A percentile compares a stretch with the other conserved stretches of the same genome.
phyloP scores from a whole-genome alignment of 2,329 filamentous ascomycete species.

The Purpureocillium takamizusanense region DNA sequence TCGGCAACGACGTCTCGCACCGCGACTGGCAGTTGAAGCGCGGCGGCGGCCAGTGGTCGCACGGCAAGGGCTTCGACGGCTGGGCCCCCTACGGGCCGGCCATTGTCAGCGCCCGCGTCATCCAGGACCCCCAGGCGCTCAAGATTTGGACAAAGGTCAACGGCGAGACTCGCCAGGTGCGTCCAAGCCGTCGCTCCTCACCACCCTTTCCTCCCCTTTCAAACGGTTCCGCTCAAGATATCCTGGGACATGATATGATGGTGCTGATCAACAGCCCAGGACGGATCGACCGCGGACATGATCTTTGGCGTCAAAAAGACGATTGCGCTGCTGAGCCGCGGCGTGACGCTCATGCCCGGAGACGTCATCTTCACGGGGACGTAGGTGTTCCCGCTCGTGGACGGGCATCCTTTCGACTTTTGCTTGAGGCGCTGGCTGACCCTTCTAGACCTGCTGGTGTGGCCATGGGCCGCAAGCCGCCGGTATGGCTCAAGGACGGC shows the following conservation, averaged over 20 bases:
- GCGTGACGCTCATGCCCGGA: constrained; percentile 53
- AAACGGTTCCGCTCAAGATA: no score
- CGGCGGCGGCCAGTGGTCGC: constrained; percentile 60
- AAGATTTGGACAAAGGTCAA: constrained; percentile 51
- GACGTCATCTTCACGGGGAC: constrained; percentile 61
- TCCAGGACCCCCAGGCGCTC: constrained; percentile 48
- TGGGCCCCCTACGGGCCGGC: constrained; percentile 68
- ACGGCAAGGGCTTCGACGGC: constrained; percentile 67
- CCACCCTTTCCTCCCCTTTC: no score
- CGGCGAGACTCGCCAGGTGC: constrained; percentile 44
- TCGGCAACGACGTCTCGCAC: constrained; percentile 74
- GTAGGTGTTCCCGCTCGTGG: constrained; percentile 24
- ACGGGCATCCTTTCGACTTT: no score
- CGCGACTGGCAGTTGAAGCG: constrained; percentile 65
- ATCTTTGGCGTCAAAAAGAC: constrained; percentile 53
- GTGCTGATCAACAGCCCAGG: constrained; percentile 17
- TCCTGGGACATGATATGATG: neutral
- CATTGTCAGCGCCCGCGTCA: constrained; percentile 50
- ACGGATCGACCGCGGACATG: constrained; percentile 50
- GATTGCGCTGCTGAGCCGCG: constrained; percentile 50
- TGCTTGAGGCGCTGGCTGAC: neutral
- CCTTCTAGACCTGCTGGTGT: constrained; percentile 53
- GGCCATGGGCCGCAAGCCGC: constrained; percentile 58
- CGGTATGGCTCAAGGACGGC: constrained; percentile 60
- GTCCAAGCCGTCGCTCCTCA: no score